A percentile compares a stretch with the other conserved stretches of the same genome.
Evolutionary conservation across 495 filamentous ascomycete genomes (phyloP).

Genomic region (Penicillium lividum): DNA sequence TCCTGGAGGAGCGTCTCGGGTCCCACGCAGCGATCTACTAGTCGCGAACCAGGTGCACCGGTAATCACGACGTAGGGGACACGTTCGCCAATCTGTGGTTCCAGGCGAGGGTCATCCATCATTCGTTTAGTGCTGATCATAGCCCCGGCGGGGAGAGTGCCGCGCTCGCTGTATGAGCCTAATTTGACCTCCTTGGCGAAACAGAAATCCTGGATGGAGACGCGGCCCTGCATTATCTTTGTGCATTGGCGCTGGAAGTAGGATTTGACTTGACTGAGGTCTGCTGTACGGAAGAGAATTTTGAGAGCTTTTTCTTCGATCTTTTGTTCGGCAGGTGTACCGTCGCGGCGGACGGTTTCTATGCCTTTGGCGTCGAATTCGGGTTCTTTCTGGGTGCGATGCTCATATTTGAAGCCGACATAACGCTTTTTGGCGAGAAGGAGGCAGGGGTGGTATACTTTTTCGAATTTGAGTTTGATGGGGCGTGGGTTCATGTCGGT

Average conservation of each 20-base stretch:
- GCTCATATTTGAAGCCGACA: slow-evolving; percentile 96
- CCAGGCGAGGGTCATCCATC: slow-evolving; percentile 78
- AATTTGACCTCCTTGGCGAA: slow-evolving; percentile 91
- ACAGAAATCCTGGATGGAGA: slow-evolving; percentile 94
- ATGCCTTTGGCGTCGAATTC: slow-evolving; percentile 98
- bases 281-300: slow-evolving; percentile 83
- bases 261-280: slow-evolving; percentile 83
- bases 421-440: slow-evolving; percentile 97
- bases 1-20: slow-evolving; percentile 80
- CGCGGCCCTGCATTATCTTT: slow-evolving; percentile 87
- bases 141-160: slow-evolving; percentile 80
- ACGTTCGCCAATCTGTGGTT: slow-evolving; percentile 94
- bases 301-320: slow-evolving; percentile 94
- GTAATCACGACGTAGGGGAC: slow-evolving; percentile 92
- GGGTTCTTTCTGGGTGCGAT: slow-evolving; percentile 70
- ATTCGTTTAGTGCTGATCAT: slow-evolving; percentile 82
- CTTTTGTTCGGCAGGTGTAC: slow-evolving; percentile 93
- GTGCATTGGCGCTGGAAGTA: slow-evolving; percentile 90
- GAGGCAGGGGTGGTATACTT: slow-evolving; percentile 94
- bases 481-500: slow-evolving; percentile 90
- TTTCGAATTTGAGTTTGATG: slow-evolving; percentile 96
- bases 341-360: slow-evolving; percentile 92
- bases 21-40: slow-evolving; percentile 87
- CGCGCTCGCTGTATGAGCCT: slow-evolving; percentile 82
- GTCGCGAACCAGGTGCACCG: slow-evolving; percentile 79